phyloP scores from a whole-genome alignment of 2,329 filamentous ascomycete species.

The Arthrobotrys sphaeroides region DNA sequence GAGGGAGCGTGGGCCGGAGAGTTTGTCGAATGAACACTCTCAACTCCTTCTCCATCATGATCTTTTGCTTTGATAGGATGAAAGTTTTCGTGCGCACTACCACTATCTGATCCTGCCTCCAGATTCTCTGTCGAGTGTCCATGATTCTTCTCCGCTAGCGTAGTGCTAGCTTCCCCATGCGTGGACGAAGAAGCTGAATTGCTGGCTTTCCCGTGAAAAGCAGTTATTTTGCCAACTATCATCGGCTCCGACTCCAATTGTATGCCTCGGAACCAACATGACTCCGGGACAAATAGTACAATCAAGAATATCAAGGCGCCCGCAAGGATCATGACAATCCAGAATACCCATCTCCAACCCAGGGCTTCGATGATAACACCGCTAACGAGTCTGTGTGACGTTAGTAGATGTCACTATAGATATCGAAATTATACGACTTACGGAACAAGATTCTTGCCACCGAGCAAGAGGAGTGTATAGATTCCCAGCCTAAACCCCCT shows the following conservation, averaged over 20 bases:
- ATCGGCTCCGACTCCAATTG: too few relatives aligned
- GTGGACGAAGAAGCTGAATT: too few relatives aligned
- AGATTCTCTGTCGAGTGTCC: too few relatives aligned
- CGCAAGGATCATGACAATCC: conserved; percentile 83
- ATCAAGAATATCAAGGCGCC: conserved; percentile 75
- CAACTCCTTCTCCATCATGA: not conserved
- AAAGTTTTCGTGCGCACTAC: too few relatives aligned
- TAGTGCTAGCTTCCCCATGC: conserved; percentile 25
- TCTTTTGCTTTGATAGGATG: not conserved
- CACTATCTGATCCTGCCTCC: too few relatives aligned
- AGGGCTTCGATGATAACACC: conserved; percentile 81
- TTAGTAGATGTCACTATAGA: not conserved
- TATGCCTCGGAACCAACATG: conserved; percentile 91
- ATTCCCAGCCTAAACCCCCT: conserved; percentile 91
- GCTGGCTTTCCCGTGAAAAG: too few relatives aligned
- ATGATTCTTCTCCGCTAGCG: too few relatives aligned
- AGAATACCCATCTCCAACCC: conserved; percentile 91
- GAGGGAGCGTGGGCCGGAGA: not conserved
- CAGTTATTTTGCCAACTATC: too few relatives aligned
- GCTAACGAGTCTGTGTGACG: conserved; percentile 70
- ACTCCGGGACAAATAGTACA: conserved; percentile 92
- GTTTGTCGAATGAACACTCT: not conserved
- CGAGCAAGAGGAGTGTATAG: conserved; percentile 86
- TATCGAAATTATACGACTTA: not conserved
- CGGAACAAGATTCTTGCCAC: conserved; percentile 90